These are phyloP conservation scores for Candida pseudofarinosa DNA, from an alignment of 805 yeast genomes.

Conservation along the genomic window DNA sequence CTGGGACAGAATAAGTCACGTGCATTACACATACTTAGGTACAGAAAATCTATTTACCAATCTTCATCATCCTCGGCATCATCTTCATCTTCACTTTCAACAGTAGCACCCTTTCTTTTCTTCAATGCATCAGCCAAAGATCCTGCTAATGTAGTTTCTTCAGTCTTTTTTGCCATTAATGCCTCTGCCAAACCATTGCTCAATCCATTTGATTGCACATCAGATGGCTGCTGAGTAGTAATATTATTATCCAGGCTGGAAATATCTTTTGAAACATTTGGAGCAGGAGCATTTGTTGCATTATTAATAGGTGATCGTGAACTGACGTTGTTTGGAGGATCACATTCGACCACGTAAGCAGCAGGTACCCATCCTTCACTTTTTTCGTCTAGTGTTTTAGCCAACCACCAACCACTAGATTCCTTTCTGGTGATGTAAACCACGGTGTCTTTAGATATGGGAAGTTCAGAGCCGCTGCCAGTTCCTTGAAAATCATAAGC, in stretches of 20 bases:
- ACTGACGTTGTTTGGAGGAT: too few relatives aligned
- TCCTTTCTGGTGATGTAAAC: constrained; percentile 69
- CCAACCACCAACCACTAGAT: constrained; percentile 93
- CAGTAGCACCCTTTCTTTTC: constrained; percentile 62
- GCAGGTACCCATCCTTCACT: constrained; percentile 97
- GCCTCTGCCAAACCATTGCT: constrained; percentile 68
- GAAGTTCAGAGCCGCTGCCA: constrained; percentile 68
- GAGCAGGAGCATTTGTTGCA: constrained; percentile 19
- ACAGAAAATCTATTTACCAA: constrained; percentile 8
- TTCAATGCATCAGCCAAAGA: constrained; percentile 85
- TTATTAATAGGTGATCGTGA: too few relatives aligned
- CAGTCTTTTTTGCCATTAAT: constrained; percentile 56
- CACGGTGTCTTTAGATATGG: constrained; percentile 71
- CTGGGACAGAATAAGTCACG: not conserved
- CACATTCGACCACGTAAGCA: constrained; percentile 70
- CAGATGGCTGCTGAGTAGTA: constrained; percentile 4
- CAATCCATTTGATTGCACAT: constrained; percentile 20
- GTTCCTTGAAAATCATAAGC: constrained; percentile 87
- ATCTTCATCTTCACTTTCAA: constrained; percentile 67
- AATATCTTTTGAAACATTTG: constrained; percentile 4
- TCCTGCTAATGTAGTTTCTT: constrained; percentile 65
- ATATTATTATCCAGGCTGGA: too few relatives aligned
- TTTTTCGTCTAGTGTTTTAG: constrained; percentile 67
- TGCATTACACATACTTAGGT: not conserved
- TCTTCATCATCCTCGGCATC: constrained; percentile 60